Evolutionary conservation across 1,284 basidiomycete species (phyloP), one percentile per base, ranked within the genome.

Genomic region (Puccinia hordei): DNA sequence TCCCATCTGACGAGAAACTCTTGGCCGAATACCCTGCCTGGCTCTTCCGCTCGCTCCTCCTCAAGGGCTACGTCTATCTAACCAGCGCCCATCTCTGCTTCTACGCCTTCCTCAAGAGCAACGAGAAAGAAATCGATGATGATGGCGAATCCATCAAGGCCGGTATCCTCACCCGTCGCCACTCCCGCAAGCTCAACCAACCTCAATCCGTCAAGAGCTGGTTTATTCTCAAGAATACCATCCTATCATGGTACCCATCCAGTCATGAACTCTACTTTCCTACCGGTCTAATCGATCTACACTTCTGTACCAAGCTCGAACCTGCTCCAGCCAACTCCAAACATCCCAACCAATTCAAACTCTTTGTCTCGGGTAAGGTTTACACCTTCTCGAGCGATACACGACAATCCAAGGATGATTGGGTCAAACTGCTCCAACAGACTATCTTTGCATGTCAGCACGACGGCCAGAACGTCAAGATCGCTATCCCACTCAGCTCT

Each of bases 61-160:
- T 99, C 27, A 95, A 98, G 86, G 95, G 95, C 22, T 97, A 96
- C 85, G 92, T 98, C 89, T 99, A 96, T 85, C 88, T 98, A 63
- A 98, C 96, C 1, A 92, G 92, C 82, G 90, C 91, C 4, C 93
- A 96, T 84, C 86, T 98, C 35, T 98, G 95, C 87, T 99, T 98
- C 87, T 98, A 98, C 85, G 96, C 96, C 0, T 94, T 96, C 85
- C 91, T 99, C 33, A 76, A 46, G 41, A 59, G 19, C 10, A 69
- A 55, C 30, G 38, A 78, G 35, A 35, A n/a, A 1, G 49, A 69
- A 27, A 5, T 15, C 12, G 75, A 78, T 19, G 51, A 73, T 10
- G 82, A 95, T 92, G 91, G 94, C 84, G 91, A 93, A 87, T 87
- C n/a, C 0, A 88, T 95, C 68, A 95, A 95, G 86, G 93, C 92